Evolutionary conservation across 306 rosid genomes (phyloP).

Genomic region (Benincasa hispida): DNA sequence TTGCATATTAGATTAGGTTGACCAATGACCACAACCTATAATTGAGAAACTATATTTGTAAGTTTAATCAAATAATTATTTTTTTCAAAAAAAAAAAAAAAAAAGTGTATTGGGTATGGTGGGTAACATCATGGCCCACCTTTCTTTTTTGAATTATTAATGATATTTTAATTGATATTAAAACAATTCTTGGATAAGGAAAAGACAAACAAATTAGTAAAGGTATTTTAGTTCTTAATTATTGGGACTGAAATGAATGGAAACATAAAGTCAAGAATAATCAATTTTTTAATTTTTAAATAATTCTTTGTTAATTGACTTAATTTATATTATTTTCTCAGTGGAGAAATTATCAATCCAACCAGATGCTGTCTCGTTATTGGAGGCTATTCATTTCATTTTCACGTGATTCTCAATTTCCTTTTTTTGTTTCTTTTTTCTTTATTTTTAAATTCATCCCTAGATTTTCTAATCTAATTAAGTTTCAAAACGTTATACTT

Average conservation of each 20-base stretch:
- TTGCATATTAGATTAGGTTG: too few relatives aligned
- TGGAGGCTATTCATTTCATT: neutral
- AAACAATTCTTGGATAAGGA: neutral
- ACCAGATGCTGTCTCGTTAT: conserved; percentile 2
- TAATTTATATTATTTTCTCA: neutral
- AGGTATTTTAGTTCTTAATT: conserved; percentile 3
- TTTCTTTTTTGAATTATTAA: neutral
- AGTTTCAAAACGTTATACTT: too few relatives aligned
- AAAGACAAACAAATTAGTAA: conserved; percentile 5
- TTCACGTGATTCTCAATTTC: neutral
- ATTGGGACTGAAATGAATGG: conserved; percentile 8
- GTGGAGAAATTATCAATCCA: conserved; percentile 7
- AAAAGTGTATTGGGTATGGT: neutral
- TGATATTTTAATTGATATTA: neutral
- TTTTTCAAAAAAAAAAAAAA: neutral
- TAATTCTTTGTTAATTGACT: neutral
- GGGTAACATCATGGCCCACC: conserved; percentile 1
- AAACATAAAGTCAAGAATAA: conserved; percentile 4
- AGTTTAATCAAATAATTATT: neutral
- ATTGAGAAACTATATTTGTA: too few relatives aligned
- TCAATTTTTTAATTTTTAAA: neutral
- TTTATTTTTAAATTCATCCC: too few relatives aligned
- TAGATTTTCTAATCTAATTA: too few relatives aligned
- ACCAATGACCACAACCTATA: too few relatives aligned
- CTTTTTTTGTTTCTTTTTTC: too few relatives aligned